Evolutionary conservation across 352 stramenopile genomes (phyloP), one percentile per base, ranked within the genome.

Genomic region (Globisporangium camurandrum): DNA sequence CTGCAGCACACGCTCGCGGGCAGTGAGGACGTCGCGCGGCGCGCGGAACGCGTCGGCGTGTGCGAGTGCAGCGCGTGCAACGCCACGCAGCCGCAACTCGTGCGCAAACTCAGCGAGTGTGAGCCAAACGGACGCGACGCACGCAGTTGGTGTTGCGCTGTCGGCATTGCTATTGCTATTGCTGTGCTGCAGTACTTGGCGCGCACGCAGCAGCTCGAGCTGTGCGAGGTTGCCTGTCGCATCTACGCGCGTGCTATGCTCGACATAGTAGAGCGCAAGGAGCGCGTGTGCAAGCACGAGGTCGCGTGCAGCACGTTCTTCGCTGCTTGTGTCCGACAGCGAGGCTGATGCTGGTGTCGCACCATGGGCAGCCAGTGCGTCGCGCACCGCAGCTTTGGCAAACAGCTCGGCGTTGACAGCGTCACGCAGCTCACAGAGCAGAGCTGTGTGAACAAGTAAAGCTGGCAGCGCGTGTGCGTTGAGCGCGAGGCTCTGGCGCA

Each of bases 161-260:
- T 49, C 47, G n/a, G n/a, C n/a, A n/a, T n/a, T n/a, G n/a, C n/a
- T n/a, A n/a, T n/a, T n/a, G n/a, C n/a, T n/a, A n/a, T n/a, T n/a
- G n/a, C n/a, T n/a, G 19, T 11, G 54, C 44, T 62, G 53, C 14
- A 82, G 52, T n/a, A 63, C 44, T 33, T 74, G 54, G 31, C 80
- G 68, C 3, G 82, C 75, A 38, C 74, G 70, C 12, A 88, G 57
- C 30, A 91, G 56, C 59, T 93, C 79, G 39, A 88, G 75, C 12
- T 79, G 60, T 19, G 66, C 52, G 23, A 89, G 54, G 47, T 89
- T 91, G 2, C 75, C 75, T 2, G 75, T 87, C 2, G 27, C 27
- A 36, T 89, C 80, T n/a, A n/a, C n/a, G 34, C 47, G 54, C 5
- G 49, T 61, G 0, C 72, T 71, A n/a, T n/a, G n/a, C 30, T 77